Evolutionary conservation across 2,329 filamentous ascomycete genomes (phyloP).

Genomic region (Tolypocladium ophioglossoides): DNA sequence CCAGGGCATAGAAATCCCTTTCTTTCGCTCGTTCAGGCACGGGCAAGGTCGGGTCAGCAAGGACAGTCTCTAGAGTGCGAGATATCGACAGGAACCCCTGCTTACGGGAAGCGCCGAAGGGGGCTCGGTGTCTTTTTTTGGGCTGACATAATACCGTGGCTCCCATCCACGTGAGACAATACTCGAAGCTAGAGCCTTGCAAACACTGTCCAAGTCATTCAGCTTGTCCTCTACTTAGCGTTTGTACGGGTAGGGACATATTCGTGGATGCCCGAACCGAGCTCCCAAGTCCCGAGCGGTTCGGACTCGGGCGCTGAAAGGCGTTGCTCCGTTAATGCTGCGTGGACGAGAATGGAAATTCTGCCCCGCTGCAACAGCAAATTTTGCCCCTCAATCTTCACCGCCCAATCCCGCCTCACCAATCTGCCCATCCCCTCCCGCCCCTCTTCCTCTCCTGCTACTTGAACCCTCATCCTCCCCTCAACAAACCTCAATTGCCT

Average conservation of each 20-base stretch:
- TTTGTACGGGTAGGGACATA: background rate
- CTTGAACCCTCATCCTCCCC: constrained; percentile 13
- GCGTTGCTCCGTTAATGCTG: background rate
- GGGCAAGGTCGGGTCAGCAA: background rate
- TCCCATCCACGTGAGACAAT: background rate
- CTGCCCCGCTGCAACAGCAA: constrained; percentile 1
- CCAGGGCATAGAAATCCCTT: background rate
- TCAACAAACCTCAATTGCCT: constrained; percentile 3
- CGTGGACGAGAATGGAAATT: background rate
- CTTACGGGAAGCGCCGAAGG: background rate
- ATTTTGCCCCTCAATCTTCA: constrained; percentile 6
- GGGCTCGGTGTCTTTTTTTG: background rate
- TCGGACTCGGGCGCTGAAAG: background rate
- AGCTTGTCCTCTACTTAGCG: background rate
- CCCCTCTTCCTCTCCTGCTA: constrained; percentile 5
- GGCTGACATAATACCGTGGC: background rate
- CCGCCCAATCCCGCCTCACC: constrained; percentile 6
- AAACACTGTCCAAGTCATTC: background rate
- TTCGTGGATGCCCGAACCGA: background rate
- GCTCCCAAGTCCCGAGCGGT: background rate
- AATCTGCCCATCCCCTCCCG: background rate
- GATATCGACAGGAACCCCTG: background rate
- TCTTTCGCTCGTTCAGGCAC: background rate
- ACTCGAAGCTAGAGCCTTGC: background rate
- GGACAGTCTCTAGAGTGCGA: background rate